Evolutionary conservation across 805 yeast genomes (phyloP).

Genomic region (Sungouiella blattae): DNA sequence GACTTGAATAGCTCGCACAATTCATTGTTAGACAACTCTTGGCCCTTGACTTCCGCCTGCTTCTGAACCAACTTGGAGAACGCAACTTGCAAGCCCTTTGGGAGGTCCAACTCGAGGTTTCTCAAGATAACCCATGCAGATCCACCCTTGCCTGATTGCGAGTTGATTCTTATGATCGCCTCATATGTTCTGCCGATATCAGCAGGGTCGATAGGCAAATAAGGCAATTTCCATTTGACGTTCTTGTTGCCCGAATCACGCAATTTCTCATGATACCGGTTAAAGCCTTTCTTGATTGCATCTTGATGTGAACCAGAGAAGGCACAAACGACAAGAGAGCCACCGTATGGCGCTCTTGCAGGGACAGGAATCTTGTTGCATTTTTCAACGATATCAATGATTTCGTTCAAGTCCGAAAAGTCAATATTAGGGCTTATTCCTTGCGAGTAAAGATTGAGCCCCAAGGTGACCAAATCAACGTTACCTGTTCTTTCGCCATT

Average conservation of each 20-base stretch:
- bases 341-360: constrained; percentile 80
- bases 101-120: constrained; percentile 73
- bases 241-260: constrained; percentile 32
- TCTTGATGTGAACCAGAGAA: constrained; percentile 87
- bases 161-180: constrained; percentile 85
- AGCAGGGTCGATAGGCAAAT: constrained; percentile 78
- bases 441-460: constrained; percentile 74
- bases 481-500: constrained; percentile 88
- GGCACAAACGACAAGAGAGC: constrained; percentile 78
- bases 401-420: constrained; percentile 61
- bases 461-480: constrained; percentile 76
- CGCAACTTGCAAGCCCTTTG: constrained; percentile 74
- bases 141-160: constrained; percentile 88
- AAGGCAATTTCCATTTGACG: constrained; percentile 68
- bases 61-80: constrained; percentile 69
- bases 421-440: constrained; percentile 71
- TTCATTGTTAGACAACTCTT: constrained; percentile 65
- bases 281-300: constrained; percentile 82
- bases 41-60: constrained; percentile 66
- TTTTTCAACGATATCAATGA: constrained; percentile 70
- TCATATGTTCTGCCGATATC: constrained; percentile 89
- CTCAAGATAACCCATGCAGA: constrained; percentile 84
- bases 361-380: constrained; percentile 80
- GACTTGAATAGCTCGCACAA: constrained; percentile 61
- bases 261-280: constrained; percentile 39